Percentiles rank a stretch among this genome's conserved stretches.
phyloP scores from a whole-genome alignment of 176 grass and related monocot genomes.

The Dactylis glomerata region DNA sequence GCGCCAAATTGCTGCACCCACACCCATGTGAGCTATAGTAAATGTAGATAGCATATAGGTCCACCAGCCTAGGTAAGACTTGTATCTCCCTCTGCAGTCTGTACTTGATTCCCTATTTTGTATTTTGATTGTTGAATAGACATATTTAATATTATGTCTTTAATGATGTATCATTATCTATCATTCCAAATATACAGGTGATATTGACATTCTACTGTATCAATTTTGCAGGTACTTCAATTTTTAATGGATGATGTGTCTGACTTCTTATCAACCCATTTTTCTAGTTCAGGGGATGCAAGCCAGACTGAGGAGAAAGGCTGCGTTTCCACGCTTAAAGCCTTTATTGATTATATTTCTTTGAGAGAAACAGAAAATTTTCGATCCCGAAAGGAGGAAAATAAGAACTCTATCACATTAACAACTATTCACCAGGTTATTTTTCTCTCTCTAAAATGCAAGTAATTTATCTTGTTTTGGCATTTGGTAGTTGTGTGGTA shows the following conservation, averaged over 20 bases:
- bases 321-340: conserved; percentile 59
- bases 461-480: neutral
- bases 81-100: neutral
- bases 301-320: conserved; percentile 62
- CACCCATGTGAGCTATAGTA: neutral
- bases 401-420: conserved; percentile 84
- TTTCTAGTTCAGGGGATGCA: conserved; percentile 51
- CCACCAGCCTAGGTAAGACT: neutral
- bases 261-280: conserved; percentile 91
- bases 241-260: conserved; percentile 96
- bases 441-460: conserved; percentile 24
- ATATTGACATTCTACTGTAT: conserved; percentile 19
- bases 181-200: neutral
- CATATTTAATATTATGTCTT: neutral
- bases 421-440: conserved; percentile 95
- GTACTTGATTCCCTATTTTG: conserved; percentile 8
- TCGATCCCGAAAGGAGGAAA: conserved; percentile 69
- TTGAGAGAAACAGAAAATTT: conserved; percentile 90
- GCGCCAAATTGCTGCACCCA: neutral
- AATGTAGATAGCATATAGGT: conserved; percentile 1
- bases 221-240: conserved; percentile 70
- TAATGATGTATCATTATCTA: neutral
- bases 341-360: conserved; percentile 82
- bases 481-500: neutral
- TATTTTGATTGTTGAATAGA: conserved; percentile 11